These are phyloP conservation scores for Isatis lusitanica DNA, from an alignment of 441 rosid species.

Conservation along the genomic window DNA sequence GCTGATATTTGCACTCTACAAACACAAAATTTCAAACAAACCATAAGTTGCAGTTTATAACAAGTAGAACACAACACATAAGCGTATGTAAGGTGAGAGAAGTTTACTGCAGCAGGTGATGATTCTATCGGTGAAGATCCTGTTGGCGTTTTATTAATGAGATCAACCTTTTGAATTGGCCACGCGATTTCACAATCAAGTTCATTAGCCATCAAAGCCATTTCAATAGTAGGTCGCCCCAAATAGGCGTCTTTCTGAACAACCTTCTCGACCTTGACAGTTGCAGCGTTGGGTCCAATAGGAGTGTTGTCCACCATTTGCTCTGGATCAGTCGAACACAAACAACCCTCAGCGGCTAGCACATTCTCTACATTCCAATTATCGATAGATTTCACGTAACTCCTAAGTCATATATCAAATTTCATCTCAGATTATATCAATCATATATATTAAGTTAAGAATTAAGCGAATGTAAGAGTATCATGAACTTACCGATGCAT, in stretches of 20 bases:
- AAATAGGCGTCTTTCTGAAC: not conserved
- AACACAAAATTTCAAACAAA: not conserved
- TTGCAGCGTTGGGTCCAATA: not conserved
- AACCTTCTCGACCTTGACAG: not conserved
- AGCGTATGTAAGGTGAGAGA: not conserved
- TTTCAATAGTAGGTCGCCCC: not conserved
- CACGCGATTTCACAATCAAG: not conserved
- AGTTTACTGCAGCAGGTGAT: not conserved
- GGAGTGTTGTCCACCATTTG: not conserved
- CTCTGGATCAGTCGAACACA: not conserved
- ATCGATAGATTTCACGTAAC: not conserved
- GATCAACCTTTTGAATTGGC: not conserved
- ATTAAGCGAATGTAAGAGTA: no score
- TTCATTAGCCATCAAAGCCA: not conserved
- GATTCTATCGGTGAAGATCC: not conserved
- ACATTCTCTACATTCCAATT: not conserved
- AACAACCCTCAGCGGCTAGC: not conserved
- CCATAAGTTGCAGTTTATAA: not conserved
- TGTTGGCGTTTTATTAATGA: not conserved
- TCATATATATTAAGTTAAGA: no score
- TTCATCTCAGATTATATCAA: no score
- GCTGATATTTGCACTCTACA: not conserved
- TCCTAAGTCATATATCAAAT: not conserved
- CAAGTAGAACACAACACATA: not conserved
- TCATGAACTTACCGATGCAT: no score